Evolutionary conservation across 306 rosid genomes (phyloP).

Genomic region (Vachellia pachyceras): DNA sequence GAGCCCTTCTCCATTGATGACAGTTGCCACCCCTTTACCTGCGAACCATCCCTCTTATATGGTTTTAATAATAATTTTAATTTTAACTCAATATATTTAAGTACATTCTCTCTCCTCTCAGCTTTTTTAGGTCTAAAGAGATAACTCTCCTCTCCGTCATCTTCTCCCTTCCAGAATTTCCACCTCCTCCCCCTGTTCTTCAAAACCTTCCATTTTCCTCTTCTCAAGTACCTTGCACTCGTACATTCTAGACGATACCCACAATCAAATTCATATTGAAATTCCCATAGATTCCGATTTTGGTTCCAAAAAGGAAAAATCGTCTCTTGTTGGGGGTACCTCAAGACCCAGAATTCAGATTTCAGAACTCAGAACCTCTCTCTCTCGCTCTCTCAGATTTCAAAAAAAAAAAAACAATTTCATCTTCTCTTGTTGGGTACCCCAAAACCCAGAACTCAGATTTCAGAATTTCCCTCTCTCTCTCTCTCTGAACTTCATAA

Average conservation of each 20-base stretch:
- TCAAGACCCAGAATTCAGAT: background rate
- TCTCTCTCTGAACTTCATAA: background rate
- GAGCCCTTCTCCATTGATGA: background rate
- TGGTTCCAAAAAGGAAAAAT: background rate
- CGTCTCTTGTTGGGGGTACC: background rate
- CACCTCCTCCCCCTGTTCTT: background rate
- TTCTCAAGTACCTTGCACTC: background rate
- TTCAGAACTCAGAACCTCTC: too few species aligned
- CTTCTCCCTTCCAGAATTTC: slow-evolving; percentile 29
- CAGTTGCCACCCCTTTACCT: background rate
- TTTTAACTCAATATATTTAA: too few species aligned
- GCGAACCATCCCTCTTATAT: background rate
- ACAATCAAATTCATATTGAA: background rate
- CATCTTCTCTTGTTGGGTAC: too few species aligned
- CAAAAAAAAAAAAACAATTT: too few species aligned
- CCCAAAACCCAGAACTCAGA: too few species aligned
- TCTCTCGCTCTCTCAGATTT: too few species aligned
- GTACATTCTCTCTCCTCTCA: background rate
- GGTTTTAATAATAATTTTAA: too few species aligned
- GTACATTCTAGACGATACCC: background rate
- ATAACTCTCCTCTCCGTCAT: background rate
- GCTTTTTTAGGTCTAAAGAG: background rate
- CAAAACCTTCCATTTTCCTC: background rate
- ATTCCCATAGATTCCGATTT: background rate
- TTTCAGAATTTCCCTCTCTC: too few species aligned